A percentile compares a stretch with the other conserved stretches of the same genome.
Evolutionary conservation across 176 grass and related monocot species (phyloP).

Genomic region (Aechmea fasciata): DNA sequence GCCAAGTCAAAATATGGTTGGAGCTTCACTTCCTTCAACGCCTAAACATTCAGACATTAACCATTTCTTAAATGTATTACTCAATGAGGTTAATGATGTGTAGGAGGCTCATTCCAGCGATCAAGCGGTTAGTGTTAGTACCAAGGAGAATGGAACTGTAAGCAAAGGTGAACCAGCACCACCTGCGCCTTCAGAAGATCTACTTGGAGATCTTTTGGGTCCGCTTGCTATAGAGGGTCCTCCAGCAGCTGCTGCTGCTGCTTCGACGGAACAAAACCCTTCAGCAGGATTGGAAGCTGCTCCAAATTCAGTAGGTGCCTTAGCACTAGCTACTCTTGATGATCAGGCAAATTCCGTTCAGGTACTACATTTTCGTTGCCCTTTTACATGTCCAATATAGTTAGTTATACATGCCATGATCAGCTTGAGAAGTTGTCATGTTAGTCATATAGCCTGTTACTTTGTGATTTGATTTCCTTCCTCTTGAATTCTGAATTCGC

Average conservation of each 20-base stretch:
- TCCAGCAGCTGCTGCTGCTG: constrained; percentile 26
- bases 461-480: neutral
- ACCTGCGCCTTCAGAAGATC: constrained; percentile 47
- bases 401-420: too few relatives aligned
- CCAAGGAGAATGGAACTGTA: constrained; percentile 60
- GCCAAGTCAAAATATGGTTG: constrained; percentile 67
- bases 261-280: constrained; percentile 36
- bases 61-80: neutral
- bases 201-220: constrained; percentile 92
- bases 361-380: constrained; percentile 32
- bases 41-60: constrained; percentile 1
- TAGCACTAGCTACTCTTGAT: constrained; percentile 81
- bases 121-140: constrained; percentile 26
- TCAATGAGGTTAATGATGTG: constrained; percentile 29
- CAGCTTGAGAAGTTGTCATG: neutral
- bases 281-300: constrained; percentile 44
- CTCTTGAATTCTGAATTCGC: neutral
- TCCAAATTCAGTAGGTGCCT: constrained; percentile 50
- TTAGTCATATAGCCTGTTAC: neutral
- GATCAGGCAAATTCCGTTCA: constrained; percentile 74
- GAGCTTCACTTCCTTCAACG: constrained; percentile 20
- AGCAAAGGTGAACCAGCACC: constrained; percentile 32
- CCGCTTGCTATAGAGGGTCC: constrained; percentile 93
- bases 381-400: neutral
- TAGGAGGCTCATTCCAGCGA: constrained; percentile 42